Evolutionary conservation across 345 rosid species (phyloP).

Genomic region (Boechera retrofracta): DNA sequence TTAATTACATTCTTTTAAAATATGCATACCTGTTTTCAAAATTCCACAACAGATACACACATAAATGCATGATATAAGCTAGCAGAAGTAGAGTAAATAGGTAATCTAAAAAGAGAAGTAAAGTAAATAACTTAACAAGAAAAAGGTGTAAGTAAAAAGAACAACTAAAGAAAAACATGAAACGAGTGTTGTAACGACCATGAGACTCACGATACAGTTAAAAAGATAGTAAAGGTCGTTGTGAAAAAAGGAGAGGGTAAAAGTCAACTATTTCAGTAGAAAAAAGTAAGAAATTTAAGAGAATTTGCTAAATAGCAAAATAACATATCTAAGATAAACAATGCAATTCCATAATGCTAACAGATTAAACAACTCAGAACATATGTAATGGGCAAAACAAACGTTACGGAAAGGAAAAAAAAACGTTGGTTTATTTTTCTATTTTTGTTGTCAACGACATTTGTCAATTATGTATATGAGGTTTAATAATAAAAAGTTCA

Average conservation of each 20-base stretch:
- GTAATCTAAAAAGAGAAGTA: background rate
- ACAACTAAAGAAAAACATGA: conserved; percentile 25
- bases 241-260: background rate
- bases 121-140: conserved; percentile 17
- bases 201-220: conserved; percentile 31
- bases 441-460: background rate
- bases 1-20: background rate
- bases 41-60: background rate
- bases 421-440: background rate
- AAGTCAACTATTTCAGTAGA: conserved; percentile 6
- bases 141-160: background rate
- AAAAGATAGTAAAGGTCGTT: background rate
- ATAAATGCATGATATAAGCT: background rate
- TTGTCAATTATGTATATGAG: background rate
- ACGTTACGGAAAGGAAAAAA: background rate
- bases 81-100: conserved; percentile 6
- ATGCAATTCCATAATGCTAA: background rate
- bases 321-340: background rate
- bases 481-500: background rate
- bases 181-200: conserved; percentile 40
- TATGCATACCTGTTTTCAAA: background rate
- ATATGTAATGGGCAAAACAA: background rate
- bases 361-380: background rate
- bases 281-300: background rate
- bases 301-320: background rate